A percentile compares a stretch with the other conserved stretches of the same genome.
Conservation (phyloP, 768 basidiomycete species). For the Serendipita sp. region DNA sequence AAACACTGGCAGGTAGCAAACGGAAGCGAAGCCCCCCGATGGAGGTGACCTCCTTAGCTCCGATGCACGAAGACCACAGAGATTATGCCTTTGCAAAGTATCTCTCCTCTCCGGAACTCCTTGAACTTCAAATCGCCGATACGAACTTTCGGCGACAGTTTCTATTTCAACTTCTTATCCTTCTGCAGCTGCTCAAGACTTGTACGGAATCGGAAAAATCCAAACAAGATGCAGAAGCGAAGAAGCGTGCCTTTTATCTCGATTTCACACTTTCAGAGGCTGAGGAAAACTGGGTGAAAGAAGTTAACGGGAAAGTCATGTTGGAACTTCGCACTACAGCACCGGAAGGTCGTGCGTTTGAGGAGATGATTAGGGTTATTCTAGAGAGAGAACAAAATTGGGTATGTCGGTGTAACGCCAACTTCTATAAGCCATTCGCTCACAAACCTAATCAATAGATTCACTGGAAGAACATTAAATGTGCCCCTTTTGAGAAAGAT, state of each 20-base stretch:
- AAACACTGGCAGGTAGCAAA: slow-evolving; percentile 32
- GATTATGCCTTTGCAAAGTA: slow-evolving; percentile 93
- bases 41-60: slow-evolving; percentile 17
- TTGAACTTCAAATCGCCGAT: slow-evolving; percentile 85
- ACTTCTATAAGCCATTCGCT: no score
- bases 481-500: slow-evolving; percentile 62
- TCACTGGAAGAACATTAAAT: slow-evolving; percentile 74
- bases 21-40: slow-evolving; percentile 32
- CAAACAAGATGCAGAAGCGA: slow-evolving; percentile 35
- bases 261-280: slow-evolving; percentile 57
- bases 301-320: slow-evolving; percentile 39
- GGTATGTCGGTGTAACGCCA: slow-evolving; percentile 20
- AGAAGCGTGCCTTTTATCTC: slow-evolving; percentile 70
- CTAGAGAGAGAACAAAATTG: slow-evolving; percentile 78
- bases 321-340: slow-evolving; percentile 54
- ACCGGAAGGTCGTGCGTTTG: slow-evolving; percentile 60
- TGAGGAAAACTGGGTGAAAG: slow-evolving; percentile 64
- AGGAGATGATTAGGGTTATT: slow-evolving; percentile 54
- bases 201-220: slow-evolving; percentile 57
- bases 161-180: slow-evolving; percentile 58
- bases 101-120: slow-evolving; percentile 69
- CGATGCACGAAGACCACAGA: slow-evolving; percentile 28
- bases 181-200: slow-evolving; percentile 57
- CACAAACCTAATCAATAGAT: slow-evolving; percentile 18
- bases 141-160: slow-evolving; percentile 88